phyloP scores from a whole-genome alignment of 1,139 yeast genomes.

The Arxiozyma bovina region DNA sequence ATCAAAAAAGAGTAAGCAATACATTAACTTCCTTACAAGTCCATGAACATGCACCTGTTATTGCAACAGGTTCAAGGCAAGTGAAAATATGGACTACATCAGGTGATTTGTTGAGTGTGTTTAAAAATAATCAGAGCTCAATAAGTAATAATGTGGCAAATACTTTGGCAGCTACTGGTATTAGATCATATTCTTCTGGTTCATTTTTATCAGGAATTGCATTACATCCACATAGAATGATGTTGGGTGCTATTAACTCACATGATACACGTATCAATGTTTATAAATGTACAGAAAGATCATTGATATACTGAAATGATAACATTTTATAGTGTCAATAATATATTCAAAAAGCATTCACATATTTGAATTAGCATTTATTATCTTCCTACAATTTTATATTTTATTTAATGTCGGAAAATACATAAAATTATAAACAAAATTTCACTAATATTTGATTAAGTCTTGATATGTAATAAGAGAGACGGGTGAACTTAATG shows the following conservation, averaged over 20 bases:
- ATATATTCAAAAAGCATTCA: neutral
- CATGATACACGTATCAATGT: conserved; percentile 71
- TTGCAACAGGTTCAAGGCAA: conserved; percentile 75
- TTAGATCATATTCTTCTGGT: conserved; percentile 17
- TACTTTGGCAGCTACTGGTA: conserved; percentile 28
- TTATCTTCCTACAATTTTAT: too few relatives aligned
- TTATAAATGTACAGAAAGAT: conserved; percentile 39
- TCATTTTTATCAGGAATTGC: conserved; percentile 55
- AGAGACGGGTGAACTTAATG: neutral
- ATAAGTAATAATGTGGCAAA: conserved; percentile 26
- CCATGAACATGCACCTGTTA: conserved; percentile 93
- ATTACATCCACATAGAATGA: conserved; percentile 93
- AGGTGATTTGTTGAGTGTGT: conserved; percentile 60
- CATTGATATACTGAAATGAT: neutral
- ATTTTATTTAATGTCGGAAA: neutral
- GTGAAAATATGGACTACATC: conserved; percentile 84
- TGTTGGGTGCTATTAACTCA: conserved; percentile 76
- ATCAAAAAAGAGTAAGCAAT: conserved; percentile 17
- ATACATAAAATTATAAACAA: neutral
- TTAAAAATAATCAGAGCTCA: conserved; percentile 44
- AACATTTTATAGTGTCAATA: neutral
- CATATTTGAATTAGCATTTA: too few relatives aligned
- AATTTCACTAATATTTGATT: neutral
- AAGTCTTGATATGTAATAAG: too few relatives aligned
- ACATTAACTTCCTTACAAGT: conserved; percentile 65